Evolutionary conservation across 108 stramenopile genomes (phyloP), one percentile per base, ranked within the genome.

Genomic region (Nitzschia sp.): DNA sequence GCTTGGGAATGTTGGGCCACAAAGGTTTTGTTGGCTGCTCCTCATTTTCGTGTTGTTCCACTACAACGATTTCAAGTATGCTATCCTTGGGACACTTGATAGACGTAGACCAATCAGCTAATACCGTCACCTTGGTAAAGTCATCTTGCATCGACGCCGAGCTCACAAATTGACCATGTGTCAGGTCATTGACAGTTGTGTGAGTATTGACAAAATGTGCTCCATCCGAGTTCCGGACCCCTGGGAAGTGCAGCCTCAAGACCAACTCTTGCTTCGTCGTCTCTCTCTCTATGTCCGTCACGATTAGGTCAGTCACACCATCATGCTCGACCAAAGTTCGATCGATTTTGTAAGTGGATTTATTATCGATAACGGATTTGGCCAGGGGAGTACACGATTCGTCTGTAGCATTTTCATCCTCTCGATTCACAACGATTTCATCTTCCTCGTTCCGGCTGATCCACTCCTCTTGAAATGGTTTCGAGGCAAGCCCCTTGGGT

Each of bases 81-180:
- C 79, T 76, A 55, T 73, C 70, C 22, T 35, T 53, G 0, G 68
- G 52, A 47, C 68, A 68, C 0, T 11, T 21, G 9, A 84, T 60
- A 1, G 21, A 31, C 1, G 79, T 78, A n/a, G 68, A 74, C 74
- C 72, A 79, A 44, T 76, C 75, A 25, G 85, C 66, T 21, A 86
- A 54, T 44, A 86, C 58, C 2, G 81, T 81, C 11, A 90, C 66
- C 38, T 81, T 77, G 17, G 79, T 64, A 22, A 28, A 15, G 13
- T 80, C 66, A 47, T 86, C 82, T 74, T 90, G 85, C 53, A 90
- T 83, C 17, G 73, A 62, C 5, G 66, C 76, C 0, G 83, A 81
- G 23, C 70, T 77, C 0, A 66, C 68, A 3, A 48, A 19, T 1
- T 76, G 33, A 23, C 55, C 57, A 31, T 58, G 53, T 27, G 17